A percentile compares a stretch with the other conserved stretches of the same genome.
These are phyloP conservation scores for Ambispora gerdemannii DNA, from an alignment of 192 early-diverging fungal species.

Conservation along the genomic window DNA sequence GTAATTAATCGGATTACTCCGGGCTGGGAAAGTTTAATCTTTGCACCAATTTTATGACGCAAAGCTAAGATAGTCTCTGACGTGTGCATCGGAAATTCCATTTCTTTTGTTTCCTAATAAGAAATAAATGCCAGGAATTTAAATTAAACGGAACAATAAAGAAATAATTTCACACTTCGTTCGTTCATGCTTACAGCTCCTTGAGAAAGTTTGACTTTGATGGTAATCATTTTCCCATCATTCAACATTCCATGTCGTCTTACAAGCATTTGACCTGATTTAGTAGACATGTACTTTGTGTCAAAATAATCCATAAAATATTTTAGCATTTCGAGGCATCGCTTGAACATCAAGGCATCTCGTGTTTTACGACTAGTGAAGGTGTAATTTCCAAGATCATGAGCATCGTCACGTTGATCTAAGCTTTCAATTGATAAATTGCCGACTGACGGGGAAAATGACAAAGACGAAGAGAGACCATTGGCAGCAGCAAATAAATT, in stretches of 20 bases:
- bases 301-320: conserved; percentile 38
- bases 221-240: conserved; percentile 41
- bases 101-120: conserved; percentile 14
- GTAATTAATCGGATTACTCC: conserved; percentile 37
- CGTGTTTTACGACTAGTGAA: not conserved
- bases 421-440: too few relatives aligned
- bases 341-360: conserved; percentile 40
- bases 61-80: conserved; percentile 35
- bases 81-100: conserved; percentile 40
- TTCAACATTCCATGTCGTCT: conserved; percentile 41
- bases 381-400: not conserved
- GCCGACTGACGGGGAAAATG: not conserved
- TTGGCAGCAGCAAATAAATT: conserved; percentile 37
- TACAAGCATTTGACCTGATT: conserved; percentile 17
- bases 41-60: conserved; percentile 32
- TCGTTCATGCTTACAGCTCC: not conserved
- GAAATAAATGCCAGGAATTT: not conserved
- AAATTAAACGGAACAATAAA: not conserved
- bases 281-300: conserved; percentile 27
- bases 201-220: conserved; percentile 34
- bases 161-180: not conserved
- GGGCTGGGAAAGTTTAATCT: conserved; percentile 30
- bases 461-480: conserved; percentile 3
- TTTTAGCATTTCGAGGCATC: conserved; percentile 45
- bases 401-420: not conserved